These are phyloP conservation scores for Arthrinium puccinioides DNA, from an alignment of 2,329 filamentous ascomycete genomes.

Conservation along the genomic window DNA sequence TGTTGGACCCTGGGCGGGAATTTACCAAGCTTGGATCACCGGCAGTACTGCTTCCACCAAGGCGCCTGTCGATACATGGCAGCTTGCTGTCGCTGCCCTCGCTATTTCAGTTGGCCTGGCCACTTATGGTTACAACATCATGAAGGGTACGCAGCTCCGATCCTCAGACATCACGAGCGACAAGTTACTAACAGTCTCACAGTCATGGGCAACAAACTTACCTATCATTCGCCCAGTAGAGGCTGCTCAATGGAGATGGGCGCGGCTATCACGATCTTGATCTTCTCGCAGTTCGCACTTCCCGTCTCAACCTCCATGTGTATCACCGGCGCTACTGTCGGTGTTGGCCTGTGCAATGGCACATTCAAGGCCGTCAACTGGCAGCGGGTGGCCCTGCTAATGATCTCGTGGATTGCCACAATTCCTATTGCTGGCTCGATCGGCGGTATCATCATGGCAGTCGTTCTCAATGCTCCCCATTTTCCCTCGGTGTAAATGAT, in stretches of 20 bases:
- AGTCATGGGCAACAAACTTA: conserved; percentile 58
- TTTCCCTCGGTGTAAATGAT: no score
- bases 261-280: conserved; percentile 66
- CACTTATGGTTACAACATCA: conserved; percentile 78
- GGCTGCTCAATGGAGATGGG: conserved; percentile 72
- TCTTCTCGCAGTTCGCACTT: conserved; percentile 69
- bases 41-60: conserved; percentile 55
- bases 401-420: conserved; percentile 61
- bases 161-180: background rate
- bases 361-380: conserved; percentile 67
- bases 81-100: conserved; percentile 60
- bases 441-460: conserved; percentile 42
- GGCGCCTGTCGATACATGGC: conserved; percentile 65
- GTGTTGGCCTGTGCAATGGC: conserved; percentile 72
- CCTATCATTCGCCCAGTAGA: conserved; percentile 24
- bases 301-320: conserved; percentile 75
- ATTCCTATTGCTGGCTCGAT: conserved; percentile 55
- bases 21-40: conserved; percentile 61
- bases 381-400: conserved; percentile 60
- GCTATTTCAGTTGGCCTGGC: conserved; percentile 61
- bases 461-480: conserved; percentile 51
- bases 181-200: conserved; percentile 10
- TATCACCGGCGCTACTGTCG: conserved; percentile 72
- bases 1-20: conserved; percentile 62
- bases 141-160: conserved; percentile 53